A percentile compares a stretch with the other conserved stretches of the same genome.
Evolutionary conservation across 2,329 filamentous ascomycete species (phyloP).

Genomic region (Ascochyta lentis): DNA sequence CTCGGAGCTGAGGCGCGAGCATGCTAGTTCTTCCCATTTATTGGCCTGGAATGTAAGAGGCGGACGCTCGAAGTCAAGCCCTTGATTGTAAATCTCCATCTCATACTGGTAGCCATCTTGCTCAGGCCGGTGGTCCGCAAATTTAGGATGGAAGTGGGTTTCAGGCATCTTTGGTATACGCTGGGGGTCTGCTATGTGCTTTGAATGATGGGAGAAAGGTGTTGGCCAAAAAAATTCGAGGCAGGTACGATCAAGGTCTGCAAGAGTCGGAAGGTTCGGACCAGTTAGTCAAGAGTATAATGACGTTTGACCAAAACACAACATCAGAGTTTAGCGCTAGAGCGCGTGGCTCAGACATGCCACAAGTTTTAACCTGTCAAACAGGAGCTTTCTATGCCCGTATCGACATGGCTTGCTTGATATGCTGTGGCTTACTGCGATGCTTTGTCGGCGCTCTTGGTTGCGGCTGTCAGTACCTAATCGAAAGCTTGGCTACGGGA

Average conservation of each 20-base stretch:
- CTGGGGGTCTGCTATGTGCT: too few relatives aligned
- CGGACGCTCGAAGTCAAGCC: conserved; percentile 42
- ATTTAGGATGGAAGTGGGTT: conserved; percentile 20
- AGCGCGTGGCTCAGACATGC: background rate
- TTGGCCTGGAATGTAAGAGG: conserved; percentile 42
- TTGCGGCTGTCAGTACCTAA: background rate
- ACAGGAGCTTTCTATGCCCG: background rate
- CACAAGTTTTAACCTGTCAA: background rate
- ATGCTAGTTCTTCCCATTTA: conserved; percentile 32
- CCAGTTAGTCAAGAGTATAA: conserved; percentile 1
- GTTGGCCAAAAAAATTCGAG: background rate
- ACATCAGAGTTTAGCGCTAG: background rate
- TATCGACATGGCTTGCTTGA: background rate
- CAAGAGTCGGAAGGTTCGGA: conserved; percentile 2
- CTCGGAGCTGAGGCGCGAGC: conserved; percentile 36
- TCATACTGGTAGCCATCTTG: conserved; percentile 35
- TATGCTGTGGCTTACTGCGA: background rate
- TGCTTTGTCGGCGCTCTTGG: background rate
- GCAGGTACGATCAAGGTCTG: background rate
- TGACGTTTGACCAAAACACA: background rate
- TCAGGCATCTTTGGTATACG: conserved; percentile 13
- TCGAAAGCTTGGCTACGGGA: conserved; percentile 7
- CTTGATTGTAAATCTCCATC: conserved; percentile 39
- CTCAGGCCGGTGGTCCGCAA: conserved; percentile 17
- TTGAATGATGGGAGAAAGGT: too few relatives aligned